Evolutionary conservation across 2,329 filamentous ascomycete genomes (phyloP).

Genomic region (Talaromyces sp.): DNA sequence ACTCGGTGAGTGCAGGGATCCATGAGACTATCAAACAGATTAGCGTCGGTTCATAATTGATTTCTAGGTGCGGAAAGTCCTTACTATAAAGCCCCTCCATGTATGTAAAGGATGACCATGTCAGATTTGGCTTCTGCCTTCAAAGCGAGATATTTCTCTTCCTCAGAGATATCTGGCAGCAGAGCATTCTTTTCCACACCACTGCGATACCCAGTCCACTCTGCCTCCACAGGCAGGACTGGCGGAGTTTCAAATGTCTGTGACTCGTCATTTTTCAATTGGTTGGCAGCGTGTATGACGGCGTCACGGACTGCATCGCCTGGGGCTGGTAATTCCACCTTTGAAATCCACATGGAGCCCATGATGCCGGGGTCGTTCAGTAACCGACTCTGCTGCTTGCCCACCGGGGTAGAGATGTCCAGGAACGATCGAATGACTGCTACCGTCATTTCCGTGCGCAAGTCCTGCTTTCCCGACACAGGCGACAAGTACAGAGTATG

Average conservation of each 20-base stretch:
- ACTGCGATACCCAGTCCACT: slow-evolving; percentile 41
- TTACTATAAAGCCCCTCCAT: slow-evolving; percentile 43
- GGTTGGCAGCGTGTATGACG: slow-evolving; percentile 33
- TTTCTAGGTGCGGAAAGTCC: slow-evolving; percentile 12
- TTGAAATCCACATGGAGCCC: slow-evolving; percentile 75
- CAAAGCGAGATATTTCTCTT: slow-evolving; percentile 36
- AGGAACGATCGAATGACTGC: slow-evolving; percentile 65
- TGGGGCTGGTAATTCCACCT: slow-evolving; percentile 57
- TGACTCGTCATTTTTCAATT: slow-evolving; percentile 28
- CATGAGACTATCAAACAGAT: slow-evolving; percentile 27
- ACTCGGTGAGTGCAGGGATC: slow-evolving; percentile 39
- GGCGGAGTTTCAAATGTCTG: slow-evolving; percentile 35
- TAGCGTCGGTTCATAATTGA: not conserved
- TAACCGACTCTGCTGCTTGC: slow-evolving; percentile 58
- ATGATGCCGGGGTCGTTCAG: slow-evolving; percentile 63
- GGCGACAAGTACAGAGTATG: slow-evolving; percentile 59
- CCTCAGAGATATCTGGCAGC: slow-evolving; percentile 36
- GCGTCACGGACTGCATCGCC: slow-evolving; percentile 39
- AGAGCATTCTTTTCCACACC: slow-evolving; percentile 32
- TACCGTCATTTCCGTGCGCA: slow-evolving; percentile 67
- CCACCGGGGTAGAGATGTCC: slow-evolving; percentile 46
- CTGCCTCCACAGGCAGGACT: slow-evolving; percentile 33
- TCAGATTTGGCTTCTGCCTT: slow-evolving; percentile 34
- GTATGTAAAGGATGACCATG: slow-evolving; percentile 41
- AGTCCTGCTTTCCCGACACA: slow-evolving; percentile 68